Percentiles rank a stretch among this genome's conserved stretches.
These are phyloP conservation scores for Citrus hindsii DNA, from an alignment of 345 rosid species.

Conservation along the genomic window DNA sequence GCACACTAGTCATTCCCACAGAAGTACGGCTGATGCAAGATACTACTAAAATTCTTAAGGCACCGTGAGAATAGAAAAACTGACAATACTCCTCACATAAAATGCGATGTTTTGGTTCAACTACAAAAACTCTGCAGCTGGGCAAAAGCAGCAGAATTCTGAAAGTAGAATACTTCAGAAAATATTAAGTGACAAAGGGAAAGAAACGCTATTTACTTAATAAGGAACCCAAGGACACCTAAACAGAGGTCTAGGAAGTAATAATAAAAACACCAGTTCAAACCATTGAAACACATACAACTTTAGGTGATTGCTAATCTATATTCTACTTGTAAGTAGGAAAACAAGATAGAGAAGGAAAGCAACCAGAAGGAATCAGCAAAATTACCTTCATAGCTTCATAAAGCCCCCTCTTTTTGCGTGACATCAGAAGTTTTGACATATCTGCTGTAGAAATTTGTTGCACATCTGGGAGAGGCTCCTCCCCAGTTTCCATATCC, in stretches of 20 bases:
- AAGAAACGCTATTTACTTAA: no score
- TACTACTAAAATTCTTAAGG: neutral
- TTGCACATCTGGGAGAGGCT: constrained; percentile 25
- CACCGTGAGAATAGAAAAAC: neutral
- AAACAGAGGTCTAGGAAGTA: neutral
- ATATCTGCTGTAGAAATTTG: constrained; percentile 37
- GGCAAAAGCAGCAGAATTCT: neutral
- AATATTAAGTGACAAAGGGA: neutral
- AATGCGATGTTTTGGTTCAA: neutral
- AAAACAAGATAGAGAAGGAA: neutral
- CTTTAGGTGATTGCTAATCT: neutral
- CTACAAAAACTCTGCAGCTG: neutral
- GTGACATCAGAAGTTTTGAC: constrained; percentile 46
- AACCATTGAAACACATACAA: neutral
- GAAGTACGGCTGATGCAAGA: neutral
- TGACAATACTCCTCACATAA: neutral
- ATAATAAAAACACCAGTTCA: neutral
- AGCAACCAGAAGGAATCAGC: neutral
- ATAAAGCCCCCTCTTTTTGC: constrained; percentile 59
- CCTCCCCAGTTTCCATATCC: constrained; percentile 32
- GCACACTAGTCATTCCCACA: no score
- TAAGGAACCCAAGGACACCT: neutral
- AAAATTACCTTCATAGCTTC: constrained; percentile 64
- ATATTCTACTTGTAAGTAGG: neutral
- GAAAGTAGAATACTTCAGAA: neutral